phyloP scores from a whole-genome alignment of 805 yeast genomes.

The Spathaspora gorwiae region DNA sequence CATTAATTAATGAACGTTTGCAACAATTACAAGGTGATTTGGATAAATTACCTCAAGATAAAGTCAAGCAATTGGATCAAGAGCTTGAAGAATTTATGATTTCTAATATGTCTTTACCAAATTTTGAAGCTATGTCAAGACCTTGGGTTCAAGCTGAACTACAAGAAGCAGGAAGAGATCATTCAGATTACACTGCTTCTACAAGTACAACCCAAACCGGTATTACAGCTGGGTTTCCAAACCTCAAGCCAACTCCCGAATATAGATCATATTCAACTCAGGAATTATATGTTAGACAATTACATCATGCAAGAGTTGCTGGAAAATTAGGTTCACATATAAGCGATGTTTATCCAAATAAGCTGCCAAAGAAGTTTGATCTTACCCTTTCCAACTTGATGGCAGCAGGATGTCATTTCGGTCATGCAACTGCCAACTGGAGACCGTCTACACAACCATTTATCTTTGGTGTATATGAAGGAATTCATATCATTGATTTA shows the following conservation, averaged over 20 bases:
- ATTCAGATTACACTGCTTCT: slow-evolving; percentile 26
- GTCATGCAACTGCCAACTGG: slow-evolving; percentile 79
- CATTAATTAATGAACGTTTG: slow-evolving; percentile 26
- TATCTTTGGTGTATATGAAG: slow-evolving; percentile 83
- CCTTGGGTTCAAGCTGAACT: slow-evolving; percentile 26
- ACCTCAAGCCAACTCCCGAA: slow-evolving; percentile 55
- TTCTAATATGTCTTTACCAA: slow-evolving; percentile 30
- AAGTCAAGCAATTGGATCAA: slow-evolving; percentile 36
- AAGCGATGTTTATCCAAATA: slow-evolving; percentile 60
- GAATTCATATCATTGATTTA: slow-evolving; percentile 86
- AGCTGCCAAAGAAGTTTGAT: slow-evolving; percentile 41
- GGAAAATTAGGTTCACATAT: slow-evolving; percentile 63
- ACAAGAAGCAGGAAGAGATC: neutral
- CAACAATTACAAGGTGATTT: slow-evolving; percentile 27
- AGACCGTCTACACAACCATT: slow-evolving; percentile 81
- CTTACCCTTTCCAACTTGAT: slow-evolving; percentile 65
- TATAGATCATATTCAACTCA: slow-evolving; percentile 68
- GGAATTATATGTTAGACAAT: slow-evolving; percentile 72
- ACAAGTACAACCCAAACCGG: slow-evolving; percentile 14
- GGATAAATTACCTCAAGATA: slow-evolving; percentile 22
- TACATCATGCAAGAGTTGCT: slow-evolving; percentile 51
- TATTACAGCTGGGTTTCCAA: slow-evolving; percentile 43
- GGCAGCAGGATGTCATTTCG: slow-evolving; percentile 93
- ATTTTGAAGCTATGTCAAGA: slow-evolving; percentile 20
- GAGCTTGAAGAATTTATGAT: slow-evolving; percentile 37